A percentile compares a stretch with the other conserved stretches of the same genome.
Evolutionary conservation across 1,284 basidiomycete species (phyloP).

Genomic region (Trichosporon coremiiforme): DNA sequence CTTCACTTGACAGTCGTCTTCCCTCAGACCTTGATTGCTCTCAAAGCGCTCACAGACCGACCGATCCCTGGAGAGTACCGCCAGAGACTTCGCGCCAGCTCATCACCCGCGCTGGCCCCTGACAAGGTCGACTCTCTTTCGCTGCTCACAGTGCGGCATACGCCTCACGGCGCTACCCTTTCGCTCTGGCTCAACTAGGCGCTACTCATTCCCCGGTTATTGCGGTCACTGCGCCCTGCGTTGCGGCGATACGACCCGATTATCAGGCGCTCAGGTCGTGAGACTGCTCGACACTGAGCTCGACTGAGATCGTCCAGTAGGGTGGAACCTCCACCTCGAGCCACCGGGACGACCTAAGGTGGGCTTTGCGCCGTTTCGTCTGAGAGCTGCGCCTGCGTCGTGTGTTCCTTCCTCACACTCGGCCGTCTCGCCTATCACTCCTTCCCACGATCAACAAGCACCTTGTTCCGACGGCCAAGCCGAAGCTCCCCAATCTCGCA

Average conservation of each 20-base stretch:
- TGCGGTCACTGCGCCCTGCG: not conserved
- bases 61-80: no score
- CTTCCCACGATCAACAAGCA: not conserved
- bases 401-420: slow-evolving; percentile 2
- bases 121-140: not conserved
- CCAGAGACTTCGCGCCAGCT: not conserved
- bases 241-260: not conserved
- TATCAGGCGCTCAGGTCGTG: not conserved
- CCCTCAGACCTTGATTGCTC: not conserved
- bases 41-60: no score
- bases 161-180: not conserved
- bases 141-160: not conserved
- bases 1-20: not conserved
- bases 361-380: not conserved
- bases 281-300: not conserved
- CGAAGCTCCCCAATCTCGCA: not conserved
- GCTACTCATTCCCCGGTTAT: not conserved
- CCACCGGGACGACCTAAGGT: not conserved
- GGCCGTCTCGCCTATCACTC: not conserved
- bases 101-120: not conserved
- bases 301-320: slow-evolving; percentile 2
- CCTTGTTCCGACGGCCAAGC: not conserved
- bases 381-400: not conserved
- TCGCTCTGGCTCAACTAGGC: not conserved
- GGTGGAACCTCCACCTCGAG: slow-evolving; percentile 12